Percentiles rank a stretch among this genome's conserved stretches.
These are phyloP conservation scores for Xylariales sp. DNA, from an alignment of 2,329 filamentous ascomycete genomes.

Conservation along the genomic window DNA sequence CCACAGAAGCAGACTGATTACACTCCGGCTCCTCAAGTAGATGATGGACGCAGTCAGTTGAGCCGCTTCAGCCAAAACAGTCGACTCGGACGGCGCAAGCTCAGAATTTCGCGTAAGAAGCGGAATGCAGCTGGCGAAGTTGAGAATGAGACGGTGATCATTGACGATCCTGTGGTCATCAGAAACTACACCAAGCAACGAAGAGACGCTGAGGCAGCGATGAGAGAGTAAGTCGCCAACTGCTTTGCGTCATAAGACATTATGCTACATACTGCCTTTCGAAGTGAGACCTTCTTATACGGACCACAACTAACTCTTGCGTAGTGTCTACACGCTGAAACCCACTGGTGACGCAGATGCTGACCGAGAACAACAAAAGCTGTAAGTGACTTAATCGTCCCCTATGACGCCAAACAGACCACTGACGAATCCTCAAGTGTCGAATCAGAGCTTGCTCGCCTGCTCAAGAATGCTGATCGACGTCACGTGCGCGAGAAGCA, in stretches of 20 bases:
- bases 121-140: constrained; percentile 61
- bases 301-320: constrained; percentile 32
- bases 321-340: constrained; percentile 45
- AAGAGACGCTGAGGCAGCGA: constrained; percentile 64
- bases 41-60: constrained; percentile 78
- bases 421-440: constrained; percentile 43
- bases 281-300: too few relatives aligned
- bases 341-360: constrained; percentile 47
- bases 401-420: constrained; percentile 33
- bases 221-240: constrained; percentile 69
- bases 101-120: constrained; percentile 68
- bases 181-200: constrained; percentile 80
- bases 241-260: too few relatives aligned
- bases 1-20: constrained; percentile 62
- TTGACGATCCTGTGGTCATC: constrained; percentile 82
- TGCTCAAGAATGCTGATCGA: constrained; percentile 88
- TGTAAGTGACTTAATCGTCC: constrained; percentile 17
- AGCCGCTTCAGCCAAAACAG: constrained; percentile 66
- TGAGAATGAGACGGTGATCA: constrained; percentile 51
- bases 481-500: constrained; percentile 86
- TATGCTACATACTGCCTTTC: too few relatives aligned
- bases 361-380: constrained; percentile 44
- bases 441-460: constrained; percentile 70
- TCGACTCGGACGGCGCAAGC: constrained; percentile 61
- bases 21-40: constrained; percentile 59